Conservation (phyloP, 345 rosid species). For the Pseudoturritis turrita region DNA sequence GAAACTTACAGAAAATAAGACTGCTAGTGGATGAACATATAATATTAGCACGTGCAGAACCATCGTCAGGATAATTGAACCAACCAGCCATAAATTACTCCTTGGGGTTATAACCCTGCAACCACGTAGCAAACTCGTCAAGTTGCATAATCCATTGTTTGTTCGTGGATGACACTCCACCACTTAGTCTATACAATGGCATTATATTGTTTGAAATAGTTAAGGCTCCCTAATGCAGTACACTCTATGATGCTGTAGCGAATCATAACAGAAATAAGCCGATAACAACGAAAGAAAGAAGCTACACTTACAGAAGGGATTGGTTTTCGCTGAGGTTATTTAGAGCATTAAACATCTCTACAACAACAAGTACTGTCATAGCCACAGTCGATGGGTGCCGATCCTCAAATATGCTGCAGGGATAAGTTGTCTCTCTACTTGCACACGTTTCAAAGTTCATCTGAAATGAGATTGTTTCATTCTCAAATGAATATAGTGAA, state of each 20-base stretch:
- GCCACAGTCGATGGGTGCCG: constrained; percentile 95
- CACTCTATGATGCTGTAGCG: not conserved
- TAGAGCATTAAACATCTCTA: constrained; percentile 99
- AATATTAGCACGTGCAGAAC: constrained; percentile 79
- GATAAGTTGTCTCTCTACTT: constrained; percentile 77
- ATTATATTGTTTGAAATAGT: not conserved
- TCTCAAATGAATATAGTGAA: not conserved
- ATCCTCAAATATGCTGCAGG: constrained; percentile 91
- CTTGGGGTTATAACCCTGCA: constrained; percentile 91
- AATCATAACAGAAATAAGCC: constrained; percentile 1
- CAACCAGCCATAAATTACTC: constrained; percentile 99
- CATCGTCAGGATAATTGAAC: constrained; percentile 87
- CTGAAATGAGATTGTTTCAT: constrained; percentile 40
- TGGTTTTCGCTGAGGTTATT: constrained; percentile 99
- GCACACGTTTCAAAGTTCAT: constrained; percentile 91
- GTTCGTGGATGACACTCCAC: not conserved
- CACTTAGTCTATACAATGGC: not conserved
- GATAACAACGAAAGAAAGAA: not conserved
- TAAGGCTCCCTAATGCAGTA: not conserved
- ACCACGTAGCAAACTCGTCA: constrained; percentile 2
- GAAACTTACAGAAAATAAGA: constrained; percentile 89
- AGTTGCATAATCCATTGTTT: not conserved
- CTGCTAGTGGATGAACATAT: constrained; percentile 74
- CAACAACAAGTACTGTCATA: constrained; percentile 99
- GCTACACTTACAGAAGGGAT: constrained; percentile 76